phyloP scores from a whole-genome alignment of 345 rosid genomes.

The Bretschneidera sinensis region DNA sequence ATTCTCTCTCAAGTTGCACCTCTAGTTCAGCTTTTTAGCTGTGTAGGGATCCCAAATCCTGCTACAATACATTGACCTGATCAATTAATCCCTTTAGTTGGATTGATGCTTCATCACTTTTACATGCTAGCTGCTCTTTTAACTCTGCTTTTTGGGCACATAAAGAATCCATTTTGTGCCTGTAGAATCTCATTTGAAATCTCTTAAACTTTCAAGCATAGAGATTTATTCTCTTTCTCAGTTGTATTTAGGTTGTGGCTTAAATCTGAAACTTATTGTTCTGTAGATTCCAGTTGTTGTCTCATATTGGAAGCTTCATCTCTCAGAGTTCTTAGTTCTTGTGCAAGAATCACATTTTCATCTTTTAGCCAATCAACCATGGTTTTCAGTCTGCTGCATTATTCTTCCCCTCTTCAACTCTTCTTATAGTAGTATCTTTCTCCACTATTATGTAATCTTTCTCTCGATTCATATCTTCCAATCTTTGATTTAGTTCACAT shows the following conservation, averaged over 20 bases:
- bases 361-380: constrained; percentile 24
- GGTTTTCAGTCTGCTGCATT: constrained; percentile 20
- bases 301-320: constrained; percentile 25
- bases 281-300: constrained; percentile 43
- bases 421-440: constrained; percentile 29
- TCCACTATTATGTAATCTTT: no score
- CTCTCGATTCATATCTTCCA: no score
- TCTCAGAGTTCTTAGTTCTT: constrained; percentile 38
- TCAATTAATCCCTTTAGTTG: constrained; percentile 33
- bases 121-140: constrained; percentile 39
- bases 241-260: constrained; percentile 27
- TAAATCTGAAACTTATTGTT: constrained; percentile 33
- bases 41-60: constrained; percentile 34
- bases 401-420: constrained; percentile 31
- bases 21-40: constrained; percentile 40
- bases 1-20: constrained; percentile 35
- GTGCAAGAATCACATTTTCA: constrained; percentile 38
- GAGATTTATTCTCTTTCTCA: no score
- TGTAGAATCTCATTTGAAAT: constrained; percentile 38
- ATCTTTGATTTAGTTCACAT: no score
- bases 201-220: no score
- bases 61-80: no score
- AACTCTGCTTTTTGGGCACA: constrained; percentile 37
- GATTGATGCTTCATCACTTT: constrained; percentile 38
- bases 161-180: constrained; percentile 30